Conservation (phyloP, 495 filamentous ascomycete species). For the Hypoxylon subgilvum region DNA sequence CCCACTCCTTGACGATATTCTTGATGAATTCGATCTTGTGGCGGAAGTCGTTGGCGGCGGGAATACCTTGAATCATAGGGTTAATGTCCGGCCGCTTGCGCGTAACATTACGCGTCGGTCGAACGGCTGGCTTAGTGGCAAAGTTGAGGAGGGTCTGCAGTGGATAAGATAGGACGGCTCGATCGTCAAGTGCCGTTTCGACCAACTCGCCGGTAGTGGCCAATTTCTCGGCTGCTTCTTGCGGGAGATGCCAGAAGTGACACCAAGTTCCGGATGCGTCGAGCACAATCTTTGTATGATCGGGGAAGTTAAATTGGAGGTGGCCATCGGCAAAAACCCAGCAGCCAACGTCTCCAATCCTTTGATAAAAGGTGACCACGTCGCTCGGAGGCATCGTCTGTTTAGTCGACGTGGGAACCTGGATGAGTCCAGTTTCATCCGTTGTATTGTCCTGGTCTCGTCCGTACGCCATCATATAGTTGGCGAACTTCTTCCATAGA, state of each 20-base stretch:
- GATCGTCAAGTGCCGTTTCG: conserved; percentile 66
- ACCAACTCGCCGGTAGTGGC: conserved; percentile 67
- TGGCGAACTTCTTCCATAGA: conserved; percentile 89
- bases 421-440: conserved; percentile 53
- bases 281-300: conserved; percentile 91
- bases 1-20: conserved; percentile 73
- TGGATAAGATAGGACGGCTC: conserved; percentile 65
- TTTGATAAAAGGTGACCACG: conserved; percentile 86
- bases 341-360: conserved; percentile 83
- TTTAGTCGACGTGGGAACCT: conserved; percentile 55
- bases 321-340: conserved; percentile 90
- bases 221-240: conserved; percentile 69
- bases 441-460: conserved; percentile 56
- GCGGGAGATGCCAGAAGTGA: conserved; percentile 82
- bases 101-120: conserved; percentile 50
- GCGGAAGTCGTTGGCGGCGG: conserved; percentile 79
- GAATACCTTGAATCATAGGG: conserved; percentile 64
- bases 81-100: conserved; percentile 60
- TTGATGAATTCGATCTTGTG: conserved; percentile 78
- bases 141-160: conserved; percentile 65
- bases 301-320: conserved; percentile 94
- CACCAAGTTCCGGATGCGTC: conserved; percentile 76
- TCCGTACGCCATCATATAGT: conserved; percentile 81
- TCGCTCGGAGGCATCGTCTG: conserved; percentile 56
- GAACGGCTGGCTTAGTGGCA: conserved; percentile 50